Evolutionary conservation across 23 red algal genomes (phyloP).

Genomic region (Agarophyton chilense): DNA sequence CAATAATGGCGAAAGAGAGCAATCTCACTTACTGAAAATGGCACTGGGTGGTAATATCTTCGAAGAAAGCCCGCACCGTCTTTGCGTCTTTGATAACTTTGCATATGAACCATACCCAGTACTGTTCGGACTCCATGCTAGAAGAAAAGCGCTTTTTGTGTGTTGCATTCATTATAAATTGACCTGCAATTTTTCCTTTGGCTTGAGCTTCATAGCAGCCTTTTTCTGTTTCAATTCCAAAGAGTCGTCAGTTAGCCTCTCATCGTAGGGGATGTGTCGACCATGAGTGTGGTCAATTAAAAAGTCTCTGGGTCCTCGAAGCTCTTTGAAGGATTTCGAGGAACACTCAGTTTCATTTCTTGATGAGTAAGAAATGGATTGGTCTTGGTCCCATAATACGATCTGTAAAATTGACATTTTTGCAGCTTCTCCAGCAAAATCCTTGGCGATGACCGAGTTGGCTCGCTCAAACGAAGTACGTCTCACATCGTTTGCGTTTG

Average conservation of each 20-base stretch:
- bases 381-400: slow-evolving; percentile 39
- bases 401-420: slow-evolving; percentile 49
- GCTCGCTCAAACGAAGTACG: slow-evolving; percentile 39
- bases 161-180: not conserved
- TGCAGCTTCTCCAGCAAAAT: slow-evolving; percentile 28
- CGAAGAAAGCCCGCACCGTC: no score
- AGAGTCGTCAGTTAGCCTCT: slow-evolving; percentile 8
- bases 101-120: no score
- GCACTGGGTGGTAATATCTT: no score
- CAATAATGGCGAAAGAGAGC: no score
- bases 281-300: not conserved
- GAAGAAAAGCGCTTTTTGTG: not conserved
- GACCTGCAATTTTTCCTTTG: not conserved
- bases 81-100: no score
- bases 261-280: slow-evolving; percentile 22
- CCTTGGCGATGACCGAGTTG: slow-evolving; percentile 22
- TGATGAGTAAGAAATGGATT: not conserved
- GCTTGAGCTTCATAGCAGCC: not conserved
- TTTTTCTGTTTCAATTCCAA: slow-evolving; percentile 14
- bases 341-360: not conserved
- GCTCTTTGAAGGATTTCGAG: not conserved
- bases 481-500: not conserved
- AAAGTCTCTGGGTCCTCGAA: slow-evolving; percentile 2
- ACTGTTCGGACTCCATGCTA: no score
- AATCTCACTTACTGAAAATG: no score